phyloP scores from a whole-genome alignment of 768 basidiomycete species.

The Galerina sulciceps region DNA sequence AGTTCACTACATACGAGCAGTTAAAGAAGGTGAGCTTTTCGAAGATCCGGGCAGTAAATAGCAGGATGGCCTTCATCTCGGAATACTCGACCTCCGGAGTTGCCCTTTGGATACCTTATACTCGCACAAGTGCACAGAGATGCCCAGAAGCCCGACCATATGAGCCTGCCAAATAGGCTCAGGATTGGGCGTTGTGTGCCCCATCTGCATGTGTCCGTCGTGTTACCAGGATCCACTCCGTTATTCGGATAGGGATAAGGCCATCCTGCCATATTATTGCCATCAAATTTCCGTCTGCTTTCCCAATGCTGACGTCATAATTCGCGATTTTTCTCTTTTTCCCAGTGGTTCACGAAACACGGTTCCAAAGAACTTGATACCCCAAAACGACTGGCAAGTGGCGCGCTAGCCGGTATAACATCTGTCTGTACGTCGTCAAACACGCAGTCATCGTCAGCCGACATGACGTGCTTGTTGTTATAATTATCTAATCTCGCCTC shows the following conservation, averaged over 20 bases:
- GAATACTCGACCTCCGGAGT: no score
- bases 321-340: slow-evolving; percentile 8
- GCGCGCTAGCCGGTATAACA: slow-evolving; percentile 91
- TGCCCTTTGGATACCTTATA: no score
- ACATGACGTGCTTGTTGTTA: neutral
- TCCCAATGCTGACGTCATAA: slow-evolving; percentile 34
- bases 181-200: no score
- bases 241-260: neutral
- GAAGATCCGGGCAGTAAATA: neutral
- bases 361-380: slow-evolving; percentile 85
- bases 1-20: slow-evolving; percentile 89
- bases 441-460: neutral
- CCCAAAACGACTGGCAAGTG: slow-evolving; percentile 81
- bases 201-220: no score
- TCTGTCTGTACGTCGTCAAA: slow-evolving; percentile 75
- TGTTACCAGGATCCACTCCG: neutral
- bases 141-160: no score
- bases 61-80: no score
- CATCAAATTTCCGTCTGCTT: neutral
- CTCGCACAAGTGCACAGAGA: no score
- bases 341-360: slow-evolving; percentile 69
- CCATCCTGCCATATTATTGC: neutral
- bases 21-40: slow-evolving; percentile 71
- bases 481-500: slow-evolving; percentile 4
- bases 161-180: no score